Percentiles rank a stretch among this genome's conserved stretches.
Conservation (phyloP, 257 asterid genomes). For the Leptodermis oblonga region DNA sequence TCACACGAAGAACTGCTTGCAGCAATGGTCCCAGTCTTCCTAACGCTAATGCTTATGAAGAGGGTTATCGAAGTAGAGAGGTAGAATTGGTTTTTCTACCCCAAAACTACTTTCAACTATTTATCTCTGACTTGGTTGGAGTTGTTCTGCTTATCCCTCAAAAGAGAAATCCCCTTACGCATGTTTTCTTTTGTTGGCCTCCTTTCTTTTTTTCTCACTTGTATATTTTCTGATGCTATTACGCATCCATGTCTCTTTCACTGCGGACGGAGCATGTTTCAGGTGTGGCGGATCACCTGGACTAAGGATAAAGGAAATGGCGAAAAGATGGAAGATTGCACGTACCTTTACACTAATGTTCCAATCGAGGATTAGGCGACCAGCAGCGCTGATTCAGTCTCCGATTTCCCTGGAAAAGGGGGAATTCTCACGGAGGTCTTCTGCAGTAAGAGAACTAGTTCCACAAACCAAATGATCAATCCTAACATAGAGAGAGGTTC, state of each 20-base stretch:
- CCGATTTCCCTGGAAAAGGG: neutral
- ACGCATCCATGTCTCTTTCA: neutral
- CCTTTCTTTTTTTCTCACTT: neutral
- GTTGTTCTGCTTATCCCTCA: no score
- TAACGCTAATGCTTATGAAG: slow-evolving; percentile 90
- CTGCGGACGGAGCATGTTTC: slow-evolving; percentile 3
- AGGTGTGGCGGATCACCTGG: slow-evolving; percentile 8
- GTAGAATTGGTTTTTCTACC: slow-evolving; percentile 31
- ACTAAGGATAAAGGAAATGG: neutral
- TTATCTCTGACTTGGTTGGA: neutral
- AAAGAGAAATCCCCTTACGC: no score
- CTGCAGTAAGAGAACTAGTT: neutral
- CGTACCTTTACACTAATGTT: neutral
- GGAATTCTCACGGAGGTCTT: no score
- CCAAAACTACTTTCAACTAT: slow-evolving; percentile 2
- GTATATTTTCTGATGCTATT: neutral
- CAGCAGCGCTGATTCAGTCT: neutral
- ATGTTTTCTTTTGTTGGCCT: no score
- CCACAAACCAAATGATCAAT: no score
- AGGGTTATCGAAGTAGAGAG: slow-evolving; percentile 68
- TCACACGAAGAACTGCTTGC: no score
- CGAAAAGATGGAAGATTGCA: neutral
- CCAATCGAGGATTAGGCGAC: neutral
- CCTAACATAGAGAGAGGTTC: neutral
- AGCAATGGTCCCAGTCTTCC: slow-evolving; percentile 93